Evolutionary conservation across 768 basidiomycete species (phyloP), one percentile per base, ranked within the genome.

Genomic region (Dentipellis sp.): DNA sequence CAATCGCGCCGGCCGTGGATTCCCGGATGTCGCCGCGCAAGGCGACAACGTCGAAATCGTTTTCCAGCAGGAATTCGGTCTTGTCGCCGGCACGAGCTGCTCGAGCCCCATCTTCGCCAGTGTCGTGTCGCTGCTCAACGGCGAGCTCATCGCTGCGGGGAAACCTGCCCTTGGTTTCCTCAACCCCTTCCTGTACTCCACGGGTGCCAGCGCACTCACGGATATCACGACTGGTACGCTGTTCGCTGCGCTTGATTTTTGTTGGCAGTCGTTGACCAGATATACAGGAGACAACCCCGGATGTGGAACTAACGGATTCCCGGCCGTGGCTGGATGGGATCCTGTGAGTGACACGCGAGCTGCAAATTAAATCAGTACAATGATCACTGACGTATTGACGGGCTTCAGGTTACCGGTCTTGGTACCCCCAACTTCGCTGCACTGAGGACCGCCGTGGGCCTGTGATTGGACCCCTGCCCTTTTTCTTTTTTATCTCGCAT

Each of bases 391-490:
- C 39, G 48, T 54, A 12, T 23, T 37, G 34, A 34, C 6, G 39
- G 21, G 4, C 45, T 16, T 11, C 37, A 55, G 54, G 54, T 55
- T 2, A 55, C 54, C 42, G 82, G 82, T 16, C 68, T 82, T 21
- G 83, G 83, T 3, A 84, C 81, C 4, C 82, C 82, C 14, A 76
- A 83, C 62, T 86, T 82, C 65, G 62, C 71, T 49, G 75, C 74
- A 56, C 66, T 86, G 55, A 72, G 74, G 61, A 59, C 67, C 21
- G 69, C 79, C 11, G 74, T 79, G 8, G 61, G 62, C 6, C 45
- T 64, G 22, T 66, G 47, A 58, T 23, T 50, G 29, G 29, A 29
- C 29, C 6, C 6, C 29, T 6, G 29, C 29, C 29, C 29, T 3
- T 29, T 29, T 29, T 29, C 6, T 3, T 6, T 29, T 29, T 6